These are phyloP conservation scores for Petrea volubilis DNA, from an alignment of 257 asterid species.

Conservation along the genomic window DNA sequence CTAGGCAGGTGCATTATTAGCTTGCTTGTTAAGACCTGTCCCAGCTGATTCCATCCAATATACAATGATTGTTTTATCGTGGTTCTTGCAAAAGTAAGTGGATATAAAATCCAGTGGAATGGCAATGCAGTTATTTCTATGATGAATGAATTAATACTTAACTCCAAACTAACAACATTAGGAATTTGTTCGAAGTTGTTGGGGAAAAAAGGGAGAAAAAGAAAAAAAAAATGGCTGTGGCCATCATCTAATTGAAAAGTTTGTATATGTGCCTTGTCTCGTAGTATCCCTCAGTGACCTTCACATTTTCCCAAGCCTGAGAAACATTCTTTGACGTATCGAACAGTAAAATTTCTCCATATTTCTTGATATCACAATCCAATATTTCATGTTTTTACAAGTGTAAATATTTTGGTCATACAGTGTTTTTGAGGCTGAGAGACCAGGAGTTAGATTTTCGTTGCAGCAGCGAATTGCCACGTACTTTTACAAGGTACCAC, in stretches of 20 bases:
- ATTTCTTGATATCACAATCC: not conserved
- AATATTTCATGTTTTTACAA: slow-evolving; percentile 1
- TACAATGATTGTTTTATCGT: not conserved
- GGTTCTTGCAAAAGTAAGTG: not conserved
- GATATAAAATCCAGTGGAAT: not conserved
- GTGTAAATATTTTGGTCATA: slow-evolving; percentile 20
- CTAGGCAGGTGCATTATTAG: not conserved
- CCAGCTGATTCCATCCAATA: not conserved
- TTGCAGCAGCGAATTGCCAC: slow-evolving; percentile 82
- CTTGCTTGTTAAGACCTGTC: not conserved
- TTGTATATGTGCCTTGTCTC: not conserved
- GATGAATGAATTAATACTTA: slow-evolving; percentile 3
- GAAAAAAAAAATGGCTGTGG: not conserved
- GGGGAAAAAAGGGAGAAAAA: too few relatives aligned
- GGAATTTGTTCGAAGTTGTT: not conserved
- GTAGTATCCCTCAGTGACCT: slow-evolving; percentile 2
- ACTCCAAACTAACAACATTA: not conserved
- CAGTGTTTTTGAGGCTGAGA: slow-evolving; percentile 93
- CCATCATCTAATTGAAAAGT: not conserved
- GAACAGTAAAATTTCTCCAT: not conserved
- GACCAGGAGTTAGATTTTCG: slow-evolving; percentile 84
- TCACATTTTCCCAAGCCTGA: slow-evolving; percentile 12
- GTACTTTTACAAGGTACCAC: slow-evolving; percentile 81
- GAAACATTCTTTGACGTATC: not conserved
- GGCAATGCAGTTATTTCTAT: not conserved